A percentile compares a stretch with the other conserved stretches of the same genome.
Evolutionary conservation across 768 basidiomycete species (phyloP).

Genomic region (Leucocoprinus birnbaumii): DNA sequence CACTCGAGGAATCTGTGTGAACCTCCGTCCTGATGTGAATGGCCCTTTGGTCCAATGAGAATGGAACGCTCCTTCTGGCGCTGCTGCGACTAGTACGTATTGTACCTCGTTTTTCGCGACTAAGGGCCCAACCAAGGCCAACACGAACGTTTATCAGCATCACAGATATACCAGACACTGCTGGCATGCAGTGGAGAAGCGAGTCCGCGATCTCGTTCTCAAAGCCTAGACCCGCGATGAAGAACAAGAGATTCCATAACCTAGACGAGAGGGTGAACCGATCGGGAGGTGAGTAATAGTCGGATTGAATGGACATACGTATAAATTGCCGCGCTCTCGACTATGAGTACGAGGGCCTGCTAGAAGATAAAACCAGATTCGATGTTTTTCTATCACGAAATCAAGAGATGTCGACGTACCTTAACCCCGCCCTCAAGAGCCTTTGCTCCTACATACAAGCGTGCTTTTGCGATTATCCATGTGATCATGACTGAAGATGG

Average conservation of each 20-base stretch:
- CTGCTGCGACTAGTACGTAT: no score
- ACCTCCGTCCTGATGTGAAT: no score
- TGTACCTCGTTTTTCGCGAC: no score
- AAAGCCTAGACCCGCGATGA: slow-evolving; percentile 1
- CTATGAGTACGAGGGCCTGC: slow-evolving; percentile 6
- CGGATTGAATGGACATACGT: slow-evolving; percentile 4
- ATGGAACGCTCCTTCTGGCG: no score
- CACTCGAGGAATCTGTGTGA: no score
- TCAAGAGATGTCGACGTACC: background rate
- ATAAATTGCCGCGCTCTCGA: slow-evolving; percentile 15
- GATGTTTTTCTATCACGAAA: background rate
- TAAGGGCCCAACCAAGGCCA: background rate
- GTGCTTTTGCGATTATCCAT: background rate
- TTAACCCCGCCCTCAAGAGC: background rate
- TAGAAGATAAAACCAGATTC: background rate
- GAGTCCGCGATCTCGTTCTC: slow-evolving; percentile 5
- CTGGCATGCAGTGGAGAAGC: slow-evolving; percentile 7
- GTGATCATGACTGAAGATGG: background rate
- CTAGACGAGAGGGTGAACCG: no score
- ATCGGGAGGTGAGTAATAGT: background rate
- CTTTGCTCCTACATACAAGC: background rate
- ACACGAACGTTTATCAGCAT: slow-evolving; percentile 14
- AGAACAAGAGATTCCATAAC: slow-evolving; percentile 1
- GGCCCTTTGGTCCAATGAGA: no score
- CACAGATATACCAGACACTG: slow-evolving; percentile 2